Evolutionary conservation across 768 basidiomycete genomes (phyloP).

Genomic region (Megacollybia marginata): DNA sequence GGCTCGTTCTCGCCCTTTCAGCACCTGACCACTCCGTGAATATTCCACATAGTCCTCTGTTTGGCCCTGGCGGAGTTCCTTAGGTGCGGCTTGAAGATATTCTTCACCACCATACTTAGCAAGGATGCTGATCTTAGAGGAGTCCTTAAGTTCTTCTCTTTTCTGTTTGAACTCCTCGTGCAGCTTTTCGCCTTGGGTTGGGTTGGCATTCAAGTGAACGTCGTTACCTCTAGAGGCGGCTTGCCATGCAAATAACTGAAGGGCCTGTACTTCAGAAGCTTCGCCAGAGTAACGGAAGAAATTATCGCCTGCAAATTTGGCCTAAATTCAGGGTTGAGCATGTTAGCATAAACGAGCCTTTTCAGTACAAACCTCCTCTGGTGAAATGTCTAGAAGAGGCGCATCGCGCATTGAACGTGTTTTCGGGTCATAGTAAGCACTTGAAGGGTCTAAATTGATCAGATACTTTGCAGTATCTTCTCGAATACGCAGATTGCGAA

Average conservation of each 20-base stretch:
- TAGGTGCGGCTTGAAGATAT: conserved; percentile 84
- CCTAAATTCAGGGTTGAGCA: conserved; percentile 31
- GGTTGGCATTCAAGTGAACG: conserved; percentile 92
- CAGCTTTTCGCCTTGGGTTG: conserved; percentile 89
- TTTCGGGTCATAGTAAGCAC: conserved; percentile 99
- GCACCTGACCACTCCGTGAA: conserved; percentile 81
- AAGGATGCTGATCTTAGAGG: conserved; percentile 82
- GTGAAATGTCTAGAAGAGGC: conserved; percentile 62
- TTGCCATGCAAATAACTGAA: conserved; percentile 98
- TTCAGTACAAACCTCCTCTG: conserved; percentile 73
- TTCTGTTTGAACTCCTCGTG: conserved; percentile 89
- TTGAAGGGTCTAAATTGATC: conserved; percentile 90
- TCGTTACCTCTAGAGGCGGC: conserved; percentile 90
- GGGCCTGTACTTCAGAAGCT: conserved; percentile 82
- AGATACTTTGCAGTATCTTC: conserved; percentile 99
- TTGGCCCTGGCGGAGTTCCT: conserved; percentile 89
- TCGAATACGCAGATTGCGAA: conserved; percentile 95
- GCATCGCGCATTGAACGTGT: conserved; percentile 99
- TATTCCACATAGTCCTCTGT: conserved; percentile 98
- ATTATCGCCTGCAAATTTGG: conserved; percentile 93
- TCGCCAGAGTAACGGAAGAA: conserved; percentile 90
- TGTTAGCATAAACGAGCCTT: neutral
- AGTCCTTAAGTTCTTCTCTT: conserved; percentile 87
- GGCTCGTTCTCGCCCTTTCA: conserved; percentile 86
- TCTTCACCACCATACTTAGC: conserved; percentile 92